Evolutionary conservation across 2,329 filamentous ascomycete genomes (phyloP).

Genomic region (Aureobasidium uvarum): DNA sequence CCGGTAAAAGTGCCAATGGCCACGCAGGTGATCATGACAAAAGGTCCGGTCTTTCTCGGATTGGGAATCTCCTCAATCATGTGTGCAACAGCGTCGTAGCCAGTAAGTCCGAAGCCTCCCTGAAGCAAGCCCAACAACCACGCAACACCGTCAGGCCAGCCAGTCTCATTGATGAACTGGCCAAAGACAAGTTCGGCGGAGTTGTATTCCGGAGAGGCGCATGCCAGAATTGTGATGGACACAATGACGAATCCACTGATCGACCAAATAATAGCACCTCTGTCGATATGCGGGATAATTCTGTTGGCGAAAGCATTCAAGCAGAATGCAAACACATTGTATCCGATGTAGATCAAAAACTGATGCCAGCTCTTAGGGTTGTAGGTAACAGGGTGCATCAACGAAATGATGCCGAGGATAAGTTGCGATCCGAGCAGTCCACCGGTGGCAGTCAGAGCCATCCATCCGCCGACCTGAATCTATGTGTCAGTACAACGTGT

Average conservation of each 20-base stretch:
- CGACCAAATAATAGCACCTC: constrained; percentile 69
- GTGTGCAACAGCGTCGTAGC: constrained; percentile 55
- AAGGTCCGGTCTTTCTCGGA: constrained; percentile 38
- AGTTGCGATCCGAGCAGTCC: constrained; percentile 66
- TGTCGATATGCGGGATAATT: constrained; percentile 63
- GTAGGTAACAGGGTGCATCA: constrained; percentile 61
- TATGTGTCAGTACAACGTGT: constrained; percentile 4
- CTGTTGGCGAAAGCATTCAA: constrained; percentile 65
- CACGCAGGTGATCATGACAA: constrained; percentile 42
- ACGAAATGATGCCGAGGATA: constrained; percentile 62
- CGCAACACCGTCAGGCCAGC: constrained; percentile 42
- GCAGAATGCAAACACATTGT: constrained; percentile 59
- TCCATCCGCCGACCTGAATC: constrained; percentile 61
- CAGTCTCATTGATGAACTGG: constrained; percentile 60
- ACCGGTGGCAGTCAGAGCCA: constrained; percentile 65
- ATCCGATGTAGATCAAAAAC: constrained; percentile 68
- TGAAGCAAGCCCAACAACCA: constrained; percentile 48
- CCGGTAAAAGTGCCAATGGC: constrained; percentile 40
- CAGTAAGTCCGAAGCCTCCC: constrained; percentile 42
- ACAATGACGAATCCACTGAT: constrained; percentile 67
- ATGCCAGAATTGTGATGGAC: constrained; percentile 66
- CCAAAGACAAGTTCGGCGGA: constrained; percentile 64
- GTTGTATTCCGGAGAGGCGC: constrained; percentile 63
- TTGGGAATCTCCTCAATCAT: constrained; percentile 47
- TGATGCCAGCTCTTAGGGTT: constrained; percentile 64